Base-by-base conservation (phyloP, 345 rosid genomes). In the Erodium maritimum region DNA sequence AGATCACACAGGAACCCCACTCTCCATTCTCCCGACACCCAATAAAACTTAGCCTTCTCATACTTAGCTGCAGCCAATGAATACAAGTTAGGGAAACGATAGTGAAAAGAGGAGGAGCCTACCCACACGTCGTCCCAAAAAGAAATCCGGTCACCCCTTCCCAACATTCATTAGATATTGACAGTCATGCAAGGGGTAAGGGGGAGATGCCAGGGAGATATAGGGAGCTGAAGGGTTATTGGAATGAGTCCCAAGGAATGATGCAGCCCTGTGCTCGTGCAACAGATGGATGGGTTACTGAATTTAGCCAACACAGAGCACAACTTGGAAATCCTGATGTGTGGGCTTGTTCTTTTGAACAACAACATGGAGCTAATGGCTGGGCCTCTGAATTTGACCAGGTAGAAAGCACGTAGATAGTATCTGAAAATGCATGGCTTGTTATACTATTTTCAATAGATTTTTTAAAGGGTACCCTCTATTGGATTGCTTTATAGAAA, bases 371-470 rank as follows among this genome's bases (percentile, higher is more conserved):
- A 66, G 79, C 82, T 60, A 81, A 80, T 82, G 85, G 95, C 50
- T 94, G 99, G 97, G 99, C 82, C 59, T 83, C 97, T 21, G 95
- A 94, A 77, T 94, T 94, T 73, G 95, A 84, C 72, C 95, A 84
- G 90, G 99, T 86, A 72, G 71, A 51, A 56, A 58, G 56, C 55
- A 22, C 29, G 21, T 65, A 19, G 20, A 6, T 29, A 29, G 37
- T 29, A 29, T 29, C 0, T 29, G 37, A 29, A 29, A 29, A 29
- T 29, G 37, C 37, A 11, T 29, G 37, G 37, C 0, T 29, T 29
- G 37, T 29, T 11, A 5, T 29, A 11, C 8, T 29, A 29, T 29
- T 29, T 5, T 29, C 9, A 29, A 0, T 29, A 29, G 5, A 5
- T 29, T 29, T 29, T 29, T 29, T 29, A 11, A 29, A 21, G 18